phyloP scores from a whole-genome alignment of 176 grass and related monocot species.

The Lolium perenne region DNA sequence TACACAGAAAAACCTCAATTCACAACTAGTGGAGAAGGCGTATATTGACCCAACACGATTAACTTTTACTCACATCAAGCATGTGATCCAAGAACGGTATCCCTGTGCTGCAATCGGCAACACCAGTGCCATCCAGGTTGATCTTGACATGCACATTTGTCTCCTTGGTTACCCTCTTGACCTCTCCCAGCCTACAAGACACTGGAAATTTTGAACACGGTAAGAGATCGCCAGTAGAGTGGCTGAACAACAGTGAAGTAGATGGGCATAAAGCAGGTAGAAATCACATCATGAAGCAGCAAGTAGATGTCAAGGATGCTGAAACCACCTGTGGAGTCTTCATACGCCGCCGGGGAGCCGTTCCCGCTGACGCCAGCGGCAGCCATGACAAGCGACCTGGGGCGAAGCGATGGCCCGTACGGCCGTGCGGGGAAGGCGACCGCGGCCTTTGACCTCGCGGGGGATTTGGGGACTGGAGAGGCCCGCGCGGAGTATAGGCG shows the following conservation, averaged over 20 bases:
- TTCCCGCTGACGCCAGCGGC: conserved; percentile 40
- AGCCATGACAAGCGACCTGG: conserved; percentile 24
- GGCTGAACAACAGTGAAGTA: neutral
- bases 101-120: conserved; percentile 70
- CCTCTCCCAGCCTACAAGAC: conserved; percentile 64
- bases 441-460: neutral
- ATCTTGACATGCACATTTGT: conserved; percentile 90
- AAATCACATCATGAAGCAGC: conserved; percentile 21
- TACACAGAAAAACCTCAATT: neutral
- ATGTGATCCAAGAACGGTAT: conserved; percentile 98
- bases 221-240: neutral
- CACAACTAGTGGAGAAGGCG: neutral
- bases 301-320: neutral
- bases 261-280: neutral
- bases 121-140: conserved; percentile 84
- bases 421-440: neutral
- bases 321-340: conserved; percentile 23
- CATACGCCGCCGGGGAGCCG: neutral
- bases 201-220: conserved; percentile 16
- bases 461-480: neutral
- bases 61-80: conserved; percentile 71
- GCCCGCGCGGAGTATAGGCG: neutral
- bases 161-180: conserved; percentile 87
- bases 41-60: neutral
- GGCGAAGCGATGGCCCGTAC: neutral